These are phyloP conservation scores for Globisporangium uncinulatum DNA, from an alignment of 352 stramenopile species.

Conservation along the genomic window DNA sequence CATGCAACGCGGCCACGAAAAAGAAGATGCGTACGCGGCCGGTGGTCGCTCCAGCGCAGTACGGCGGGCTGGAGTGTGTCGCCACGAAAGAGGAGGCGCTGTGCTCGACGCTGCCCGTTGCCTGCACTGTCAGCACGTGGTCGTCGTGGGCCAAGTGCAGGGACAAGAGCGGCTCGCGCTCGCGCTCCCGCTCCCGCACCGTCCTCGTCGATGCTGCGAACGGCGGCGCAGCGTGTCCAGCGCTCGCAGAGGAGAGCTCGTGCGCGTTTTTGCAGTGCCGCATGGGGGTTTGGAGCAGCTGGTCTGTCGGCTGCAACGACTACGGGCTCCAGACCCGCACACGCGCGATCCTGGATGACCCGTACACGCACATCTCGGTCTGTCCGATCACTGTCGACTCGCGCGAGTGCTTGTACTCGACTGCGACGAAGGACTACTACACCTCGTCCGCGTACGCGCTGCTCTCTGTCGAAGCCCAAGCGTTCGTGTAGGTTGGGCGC, in stretches of 20 bases:
- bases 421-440: conserved; percentile 22
- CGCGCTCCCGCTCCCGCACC: conserved; percentile 19
- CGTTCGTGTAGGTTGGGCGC: conserved; percentile 15
- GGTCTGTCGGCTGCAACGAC: conserved; percentile 25
- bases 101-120: conserved; percentile 13
- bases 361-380: conserved; percentile 21
- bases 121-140: conserved; percentile 26
- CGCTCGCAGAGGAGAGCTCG: conserved; percentile 9
- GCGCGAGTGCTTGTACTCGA: conserved; percentile 28
- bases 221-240: conserved; percentile 21
- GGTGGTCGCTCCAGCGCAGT: conserved; percentile 24
- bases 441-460: conserved; percentile 8
- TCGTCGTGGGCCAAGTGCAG: conserved; percentile 21
- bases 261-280: conserved; percentile 24
- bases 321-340: conserved; percentile 28
- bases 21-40: conserved; percentile 24
- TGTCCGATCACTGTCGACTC: conserved; percentile 23
- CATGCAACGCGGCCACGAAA: conserved; percentile 23
- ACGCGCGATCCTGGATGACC: conserved; percentile 21
- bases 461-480: conserved; percentile 19
- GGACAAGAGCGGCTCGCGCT: conserved; percentile 11
- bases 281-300: conserved; percentile 21
- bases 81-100: conserved; percentile 8
- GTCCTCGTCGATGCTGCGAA: conserved; percentile 23
- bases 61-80: conserved; percentile 29